Conservation (phyloP, 2,329 filamentous ascomycete species). For the Microascus cirrosus region DNA sequence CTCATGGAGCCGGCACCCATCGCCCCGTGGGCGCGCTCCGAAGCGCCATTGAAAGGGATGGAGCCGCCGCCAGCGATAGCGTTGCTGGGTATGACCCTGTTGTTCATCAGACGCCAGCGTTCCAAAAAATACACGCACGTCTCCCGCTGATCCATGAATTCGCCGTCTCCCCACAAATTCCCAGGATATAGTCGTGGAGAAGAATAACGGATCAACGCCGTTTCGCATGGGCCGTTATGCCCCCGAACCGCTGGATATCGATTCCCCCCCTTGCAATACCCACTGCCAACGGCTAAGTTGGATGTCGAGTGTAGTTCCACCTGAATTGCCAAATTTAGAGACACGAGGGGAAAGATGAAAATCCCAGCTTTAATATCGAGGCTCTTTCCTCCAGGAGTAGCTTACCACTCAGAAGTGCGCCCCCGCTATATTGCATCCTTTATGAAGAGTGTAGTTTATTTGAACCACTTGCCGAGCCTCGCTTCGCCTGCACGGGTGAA, state of each 20-base stretch:
- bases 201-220: too few species aligned
- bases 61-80: too few species aligned
- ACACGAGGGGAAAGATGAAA: neutral
- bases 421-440: neutral
- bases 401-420: neutral
- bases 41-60: neutral
- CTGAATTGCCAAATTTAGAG: constrained; percentile 3
- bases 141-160: too few species aligned
- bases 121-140: too few species aligned
- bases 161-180: too few species aligned
- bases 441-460: neutral
- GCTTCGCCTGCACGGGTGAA: neutral
- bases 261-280: too few species aligned
- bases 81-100: too few species aligned
- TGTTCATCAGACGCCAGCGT: too few species aligned
- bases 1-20: neutral
- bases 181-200: too few species aligned
- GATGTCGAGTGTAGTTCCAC: neutral
- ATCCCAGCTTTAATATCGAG: neutral
- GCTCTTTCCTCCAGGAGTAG: neutral
- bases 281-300: neutral
- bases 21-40: neutral
- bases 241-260: too few species aligned
- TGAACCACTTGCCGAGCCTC: neutral
- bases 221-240: too few species aligned